These are phyloP conservation scores for Cyberlindnera xishuangbannaensis DNA, from an alignment of 805 yeast genomes.

Conservation along the genomic window DNA sequence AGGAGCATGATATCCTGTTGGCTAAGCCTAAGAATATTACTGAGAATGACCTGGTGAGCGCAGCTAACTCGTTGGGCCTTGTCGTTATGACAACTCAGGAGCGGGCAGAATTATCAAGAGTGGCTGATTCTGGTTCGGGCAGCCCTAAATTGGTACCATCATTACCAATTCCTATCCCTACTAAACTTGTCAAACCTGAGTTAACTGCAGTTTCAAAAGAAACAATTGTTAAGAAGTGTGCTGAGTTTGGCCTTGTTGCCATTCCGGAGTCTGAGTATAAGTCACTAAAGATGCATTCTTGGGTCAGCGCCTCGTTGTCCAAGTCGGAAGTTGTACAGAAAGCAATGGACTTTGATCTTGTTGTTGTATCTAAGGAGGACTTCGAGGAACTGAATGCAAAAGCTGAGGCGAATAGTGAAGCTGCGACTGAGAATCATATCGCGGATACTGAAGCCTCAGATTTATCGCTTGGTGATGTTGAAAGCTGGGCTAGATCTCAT, in stretches of 20 bases:
- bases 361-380: conserved; percentile 31
- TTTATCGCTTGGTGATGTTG: conserved; percentile 9
- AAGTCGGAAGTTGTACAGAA: conserved; percentile 16
- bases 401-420: conserved; percentile 12
- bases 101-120: too few relatives aligned
- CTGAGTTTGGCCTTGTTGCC: conserved; percentile 29
- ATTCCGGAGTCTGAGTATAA: conserved; percentile 7
- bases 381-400: conserved; percentile 26
- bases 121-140: too few relatives aligned
- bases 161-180: too few relatives aligned
- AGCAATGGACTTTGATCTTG: conserved; percentile 30
- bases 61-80: too few relatives aligned
- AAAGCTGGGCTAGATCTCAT: conserved; percentile 34
- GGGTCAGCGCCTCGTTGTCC: conserved; percentile 9
- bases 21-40: conserved; percentile 5
- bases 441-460: background rate
- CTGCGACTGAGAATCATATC: background rate
- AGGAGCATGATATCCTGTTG: conserved; percentile 17
- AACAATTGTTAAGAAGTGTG: conserved; percentile 7
- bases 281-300: background rate
- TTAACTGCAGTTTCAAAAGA: conserved; percentile 1
- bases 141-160: too few relatives aligned
- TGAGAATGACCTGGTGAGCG: too few relatives aligned
- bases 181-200: too few relatives aligned
- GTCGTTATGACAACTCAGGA: too few relatives aligned